Evolutionary conservation across 1,284 basidiomycete genomes (phyloP), one percentile per base, ranked within the genome.

Genomic region (Mycosarcoma maydis): DNA sequence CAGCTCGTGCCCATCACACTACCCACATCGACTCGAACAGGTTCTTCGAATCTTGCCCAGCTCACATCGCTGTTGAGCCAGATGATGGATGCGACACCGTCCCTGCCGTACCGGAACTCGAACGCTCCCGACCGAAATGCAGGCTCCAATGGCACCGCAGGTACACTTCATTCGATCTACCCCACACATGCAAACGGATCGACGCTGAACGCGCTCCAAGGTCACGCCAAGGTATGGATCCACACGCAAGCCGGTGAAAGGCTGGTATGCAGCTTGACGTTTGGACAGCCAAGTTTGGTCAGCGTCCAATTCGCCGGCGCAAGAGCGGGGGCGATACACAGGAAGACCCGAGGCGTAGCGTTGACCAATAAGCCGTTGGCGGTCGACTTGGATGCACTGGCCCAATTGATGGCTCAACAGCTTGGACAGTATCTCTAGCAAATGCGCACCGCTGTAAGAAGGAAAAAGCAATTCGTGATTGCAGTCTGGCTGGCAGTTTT

Each of bases 211-310:
- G 17, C 34, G 2, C 33, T 58, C 3, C 19, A 43, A 5, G 61
- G 61, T 3, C 41, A 42, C n/a, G 61, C 50, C 4, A 58, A 49
- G 26, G 38, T 65, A 3, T 58, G 13, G 17, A 14, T 43, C 0
- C 13, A 33, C n/a, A 40, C 4, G 9, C 8, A 20, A 16, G 11
- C 24, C 3, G 27, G 36, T 5, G 30, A 2, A 29, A 37, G 16
- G 10, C 23, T 65, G 42, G 19, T 58, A 22, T 44, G 41, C 20
- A 65, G 41, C 3, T 16, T 58, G 3, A 38, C 38, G 4, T 65
- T 65, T 16, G 17, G 19, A 5, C 61, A 65, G 11, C 61, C 61
- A 1, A 62, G 59, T 19, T 23, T 62, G 48, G 30, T 62, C n/a
- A 56, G 38, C 29, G 48, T 62, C 4, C 53, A 56, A 33, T 62